Evolutionary conservation across 768 basidiomycete genomes (phyloP), one percentile per base, ranked within the genome.

Genomic region (Boletus reticulatus): DNA sequence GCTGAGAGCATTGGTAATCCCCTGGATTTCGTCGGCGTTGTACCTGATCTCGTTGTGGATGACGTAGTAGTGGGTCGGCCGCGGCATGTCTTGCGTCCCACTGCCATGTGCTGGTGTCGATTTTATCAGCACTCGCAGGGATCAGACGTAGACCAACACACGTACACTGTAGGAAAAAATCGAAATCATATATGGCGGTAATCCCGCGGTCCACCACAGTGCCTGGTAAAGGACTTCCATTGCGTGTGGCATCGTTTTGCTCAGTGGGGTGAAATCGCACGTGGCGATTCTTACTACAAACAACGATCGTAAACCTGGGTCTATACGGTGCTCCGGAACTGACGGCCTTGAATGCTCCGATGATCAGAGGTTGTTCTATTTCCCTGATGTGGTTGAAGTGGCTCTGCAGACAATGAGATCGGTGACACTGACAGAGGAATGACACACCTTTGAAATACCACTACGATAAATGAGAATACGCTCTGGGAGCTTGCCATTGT

Each of bases 151-250:
- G 6, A 17, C 1, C 17, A 17, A 17, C 19, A 11, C 37, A 49
- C 49, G 14, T 19, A 50, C 49, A 50, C 42, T 50, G 49, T 16
- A 50, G 29, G 29, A 50, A 42, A 42, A 42, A 42, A 39, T 50
- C 39, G 19, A 50, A 50, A 22, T 50, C 16, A 14, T 42, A 42
- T 17, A 42, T 42, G 13, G 12, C 19, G 4, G 49, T 50, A 2
- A 50, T 42, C 4, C 49, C 39, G 19, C 29, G 49, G 29, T 42
- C 39, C 2, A 50, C 39, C 29, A 50, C 49, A 4, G 48, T 48
- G 14, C 48, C 48, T 2, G 48, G 48, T 2, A 48, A 20, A 12
- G 48, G 16, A 14, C n/a, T 27, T 27, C 48, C 48, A 13, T 27
- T 11, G 9, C 6, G 27, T 6, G 37, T 24, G 7, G 29, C 29